A percentile compares a stretch with the other conserved stretches of the same genome.
These are phyloP conservation scores for Hanseniaspora valbyensis DNA, from an alignment of 805 yeast species.

Conservation along the genomic window DNA sequence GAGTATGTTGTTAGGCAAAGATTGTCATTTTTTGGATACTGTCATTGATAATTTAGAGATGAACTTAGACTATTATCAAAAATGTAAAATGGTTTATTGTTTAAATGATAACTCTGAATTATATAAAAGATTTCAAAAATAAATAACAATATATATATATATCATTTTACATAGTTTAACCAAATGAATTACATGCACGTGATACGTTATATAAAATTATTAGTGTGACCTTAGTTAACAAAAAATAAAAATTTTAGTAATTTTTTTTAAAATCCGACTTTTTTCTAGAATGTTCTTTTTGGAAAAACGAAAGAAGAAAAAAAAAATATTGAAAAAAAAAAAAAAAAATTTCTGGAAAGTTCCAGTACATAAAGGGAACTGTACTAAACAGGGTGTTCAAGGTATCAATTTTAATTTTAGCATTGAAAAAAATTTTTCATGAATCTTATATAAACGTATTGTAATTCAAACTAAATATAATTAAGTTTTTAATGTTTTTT, in stretches of 20 bases:
- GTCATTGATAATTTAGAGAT: constrained; percentile 56
- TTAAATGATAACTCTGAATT: constrained; percentile 6
- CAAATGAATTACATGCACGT: too few relatives aligned
- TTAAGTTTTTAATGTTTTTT: too few relatives aligned
- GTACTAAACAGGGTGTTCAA: background rate
- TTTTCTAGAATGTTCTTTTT: constrained; percentile 9
- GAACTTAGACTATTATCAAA: constrained; percentile 30
- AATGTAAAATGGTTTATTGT: constrained; percentile 9
- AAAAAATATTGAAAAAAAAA: background rate
- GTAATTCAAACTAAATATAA: too few relatives aligned
- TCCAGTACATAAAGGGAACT: background rate
- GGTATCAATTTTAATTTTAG: too few relatives aligned
- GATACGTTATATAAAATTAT: too few relatives aligned
- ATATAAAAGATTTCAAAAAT: background rate
- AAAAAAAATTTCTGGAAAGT: background rate
- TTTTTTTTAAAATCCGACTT: background rate
- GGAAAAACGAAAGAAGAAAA: background rate
- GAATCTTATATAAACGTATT: too few relatives aligned
- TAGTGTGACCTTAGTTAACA: too few relatives aligned
- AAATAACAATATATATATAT: too few relatives aligned
- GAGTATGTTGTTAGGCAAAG: constrained; percentile 60
- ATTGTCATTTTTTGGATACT: constrained; percentile 67
- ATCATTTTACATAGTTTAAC: too few relatives aligned
- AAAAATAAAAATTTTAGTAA: too few relatives aligned
- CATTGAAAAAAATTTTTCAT: background rate